Conservation (phyloP, 164 flowering plant genomes). For the Magnolia officinalis region DNA sequence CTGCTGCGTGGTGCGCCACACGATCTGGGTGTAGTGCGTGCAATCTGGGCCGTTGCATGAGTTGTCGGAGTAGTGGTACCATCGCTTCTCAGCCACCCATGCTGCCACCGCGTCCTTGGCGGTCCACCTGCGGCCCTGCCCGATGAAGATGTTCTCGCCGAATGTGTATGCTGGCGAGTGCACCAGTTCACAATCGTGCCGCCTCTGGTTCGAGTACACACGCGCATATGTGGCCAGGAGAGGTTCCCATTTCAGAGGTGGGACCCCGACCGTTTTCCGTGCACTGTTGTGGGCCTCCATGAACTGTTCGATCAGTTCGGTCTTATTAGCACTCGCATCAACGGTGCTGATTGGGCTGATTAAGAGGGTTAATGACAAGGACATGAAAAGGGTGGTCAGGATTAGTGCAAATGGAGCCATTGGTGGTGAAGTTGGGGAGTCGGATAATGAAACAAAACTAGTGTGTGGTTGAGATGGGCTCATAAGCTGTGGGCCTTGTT, state of each 20-base stretch:
- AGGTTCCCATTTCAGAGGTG: constrained; percentile 21
- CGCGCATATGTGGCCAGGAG: constrained; percentile 21
- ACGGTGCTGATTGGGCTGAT: not conserved
- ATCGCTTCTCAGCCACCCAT: constrained; percentile 24
- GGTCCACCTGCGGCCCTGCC: constrained; percentile 19
- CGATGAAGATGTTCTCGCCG: constrained; percentile 24
- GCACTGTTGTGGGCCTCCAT: constrained; percentile 25
- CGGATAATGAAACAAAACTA: not conserved
- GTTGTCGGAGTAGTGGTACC: constrained; percentile 13
- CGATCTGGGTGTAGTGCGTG: constrained; percentile 11
- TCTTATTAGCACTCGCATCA: not conserved
- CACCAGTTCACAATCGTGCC: constrained; percentile 17
- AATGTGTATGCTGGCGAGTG: constrained; percentile 13
- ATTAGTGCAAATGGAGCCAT: not conserved
- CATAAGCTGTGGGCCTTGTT: not conserved
- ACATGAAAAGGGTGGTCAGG: not conserved
- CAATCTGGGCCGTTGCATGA: constrained; percentile 9
- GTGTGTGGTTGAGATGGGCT: no score
- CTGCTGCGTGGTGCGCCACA: constrained; percentile 20
- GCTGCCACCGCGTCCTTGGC: constrained; percentile 15
- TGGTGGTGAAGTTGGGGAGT: not conserved
- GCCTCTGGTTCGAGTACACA: constrained; percentile 21
- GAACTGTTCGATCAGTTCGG: constrained; percentile 17
- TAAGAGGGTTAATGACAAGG: not conserved
- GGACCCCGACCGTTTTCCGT: constrained; percentile 17